Conservation (phyloP, 192 early-diverging fungal genomes). For the Backusella sp. region DNA sequence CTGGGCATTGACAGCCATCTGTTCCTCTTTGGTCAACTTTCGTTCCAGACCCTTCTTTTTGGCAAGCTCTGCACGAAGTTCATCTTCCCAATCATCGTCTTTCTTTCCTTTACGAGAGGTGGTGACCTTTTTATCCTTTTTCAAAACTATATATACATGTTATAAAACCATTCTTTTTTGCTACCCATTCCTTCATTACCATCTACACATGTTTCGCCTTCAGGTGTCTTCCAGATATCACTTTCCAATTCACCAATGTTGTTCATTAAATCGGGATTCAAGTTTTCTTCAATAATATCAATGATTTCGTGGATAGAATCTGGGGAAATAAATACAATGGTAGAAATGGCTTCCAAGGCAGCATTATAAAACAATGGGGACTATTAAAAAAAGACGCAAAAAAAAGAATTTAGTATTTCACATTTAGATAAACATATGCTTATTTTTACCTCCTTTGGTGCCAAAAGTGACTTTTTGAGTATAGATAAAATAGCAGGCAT, state of each 20-base stretch:
- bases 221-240: conserved; percentile 69
- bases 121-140: conserved; percentile 56
- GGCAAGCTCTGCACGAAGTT: conserved; percentile 70
- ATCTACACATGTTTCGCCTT: conserved; percentile 67
- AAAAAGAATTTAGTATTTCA: too few relatives aligned
- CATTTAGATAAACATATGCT: too few relatives aligned
- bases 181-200: conserved; percentile 13
- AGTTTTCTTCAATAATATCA: conserved; percentile 41
- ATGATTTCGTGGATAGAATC: conserved; percentile 51
- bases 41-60: conserved; percentile 58
- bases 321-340: conserved; percentile 61
- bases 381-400: conserved; percentile 12
- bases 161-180: neutral
- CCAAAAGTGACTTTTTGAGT: conserved; percentile 41
- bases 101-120: conserved; percentile 50
- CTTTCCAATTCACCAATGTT: conserved; percentile 60
- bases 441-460: conserved; percentile 30
- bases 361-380: conserved; percentile 60
- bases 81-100: conserved; percentile 79
- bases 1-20: conserved; percentile 68
- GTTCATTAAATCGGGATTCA: conserved; percentile 50
- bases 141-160: conserved; percentile 30
- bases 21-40: conserved; percentile 76
- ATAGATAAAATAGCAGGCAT: conserved; percentile 43
- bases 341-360: conserved; percentile 59